Percentiles rank a stretch among this genome's conserved stretches.
These are phyloP conservation scores for Xylariales sp. DNA, from an alignment of 2,329 filamentous ascomycete species.

Conservation along the genomic window DNA sequence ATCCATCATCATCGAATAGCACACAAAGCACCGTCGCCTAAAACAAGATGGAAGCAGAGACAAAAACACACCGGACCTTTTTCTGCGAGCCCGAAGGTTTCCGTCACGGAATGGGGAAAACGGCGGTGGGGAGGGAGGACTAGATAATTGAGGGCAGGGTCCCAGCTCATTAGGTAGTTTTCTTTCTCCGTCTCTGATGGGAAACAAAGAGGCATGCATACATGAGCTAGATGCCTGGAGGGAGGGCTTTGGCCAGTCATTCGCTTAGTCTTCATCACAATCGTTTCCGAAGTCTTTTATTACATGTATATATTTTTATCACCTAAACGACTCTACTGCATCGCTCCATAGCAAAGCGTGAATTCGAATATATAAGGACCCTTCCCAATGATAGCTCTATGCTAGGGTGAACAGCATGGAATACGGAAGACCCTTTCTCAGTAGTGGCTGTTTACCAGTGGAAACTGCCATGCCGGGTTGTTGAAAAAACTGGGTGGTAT, in stretches of 20 bases:
- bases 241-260: not conserved
- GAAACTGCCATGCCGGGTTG: not conserved
- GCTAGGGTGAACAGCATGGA: too few relatives aligned
- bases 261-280: not conserved
- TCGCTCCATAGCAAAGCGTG: not conserved
- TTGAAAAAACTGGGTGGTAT: not conserved
- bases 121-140: too few relatives aligned
- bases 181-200: not conserved
- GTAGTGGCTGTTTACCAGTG: not conserved
- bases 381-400: too few relatives aligned
- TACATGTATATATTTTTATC: conserved; percentile 11
- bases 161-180: not conserved
- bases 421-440: too few relatives aligned
- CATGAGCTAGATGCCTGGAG: not conserved
- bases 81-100: not conserved
- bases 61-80: too few relatives aligned
- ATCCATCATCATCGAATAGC: too few relatives aligned
- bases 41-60: too few relatives aligned
- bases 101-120: too few relatives aligned
- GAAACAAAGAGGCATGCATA: not conserved
- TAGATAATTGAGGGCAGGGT: not conserved
- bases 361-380: not conserved
- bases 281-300: not conserved
- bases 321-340: not conserved
- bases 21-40: too few relatives aligned